phyloP scores from a whole-genome alignment of 2,329 filamentous ascomycete species.

The Elsinoe australis region DNA sequence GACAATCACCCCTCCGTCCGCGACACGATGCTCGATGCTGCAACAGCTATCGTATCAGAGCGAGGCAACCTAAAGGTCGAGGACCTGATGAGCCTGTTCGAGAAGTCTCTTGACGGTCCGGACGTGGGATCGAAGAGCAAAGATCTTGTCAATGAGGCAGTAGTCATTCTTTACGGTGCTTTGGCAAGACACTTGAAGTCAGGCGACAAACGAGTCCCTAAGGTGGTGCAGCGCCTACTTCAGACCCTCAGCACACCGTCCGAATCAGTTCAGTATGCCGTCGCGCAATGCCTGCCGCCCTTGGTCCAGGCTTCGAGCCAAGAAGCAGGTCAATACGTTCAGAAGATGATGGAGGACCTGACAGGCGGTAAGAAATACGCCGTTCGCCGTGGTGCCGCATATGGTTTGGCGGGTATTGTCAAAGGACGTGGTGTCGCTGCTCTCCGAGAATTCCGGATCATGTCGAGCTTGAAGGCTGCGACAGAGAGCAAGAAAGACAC shows the following conservation, averaged over 20 bases:
- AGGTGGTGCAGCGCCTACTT: conserved; percentile 78
- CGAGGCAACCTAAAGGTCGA: conserved; percentile 80
- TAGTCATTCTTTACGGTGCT: conserved; percentile 95
- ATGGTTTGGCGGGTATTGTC: conserved; percentile 85
- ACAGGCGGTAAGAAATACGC: conserved; percentile 85
- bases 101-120: conserved; percentile 75
- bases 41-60: conserved; percentile 68
- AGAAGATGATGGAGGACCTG: conserved; percentile 73
- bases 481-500: conserved; percentile 93
- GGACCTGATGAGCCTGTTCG: conserved; percentile 84
- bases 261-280: conserved; percentile 92
- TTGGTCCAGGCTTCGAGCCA: conserved; percentile 74
- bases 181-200: conserved; percentile 76
- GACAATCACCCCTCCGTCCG: conserved; percentile 72
- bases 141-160: conserved; percentile 90
- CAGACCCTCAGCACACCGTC: conserved; percentile 88
- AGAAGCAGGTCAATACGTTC: conserved; percentile 70
- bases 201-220: conserved; percentile 80
- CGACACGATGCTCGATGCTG: conserved; percentile 85
- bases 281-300: conserved; percentile 87
- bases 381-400: conserved; percentile 84
- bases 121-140: conserved; percentile 73
- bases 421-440: conserved; percentile 77
- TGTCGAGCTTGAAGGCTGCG: conserved; percentile 70
- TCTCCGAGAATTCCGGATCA: conserved; percentile 75